Base-by-base conservation (phyloP, 257 asterid genomes). In the Leonotis leonurus region DNA sequence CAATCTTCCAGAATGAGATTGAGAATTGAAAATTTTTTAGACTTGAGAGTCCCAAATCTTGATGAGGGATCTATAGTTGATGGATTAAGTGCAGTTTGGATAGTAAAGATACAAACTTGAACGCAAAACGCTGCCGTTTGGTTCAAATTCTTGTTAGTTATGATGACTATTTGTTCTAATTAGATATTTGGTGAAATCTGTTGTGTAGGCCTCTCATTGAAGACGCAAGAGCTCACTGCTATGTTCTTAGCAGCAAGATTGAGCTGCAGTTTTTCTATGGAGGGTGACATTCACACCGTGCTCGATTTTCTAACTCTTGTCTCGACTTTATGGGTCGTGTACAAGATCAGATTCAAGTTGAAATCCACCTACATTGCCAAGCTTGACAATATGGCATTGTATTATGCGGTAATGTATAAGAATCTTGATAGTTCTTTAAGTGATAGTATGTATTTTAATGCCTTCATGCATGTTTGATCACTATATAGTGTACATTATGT, bases 151-250 rank as follows among this genome's bases (percentile, higher is more conserved):
- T 25, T 0, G 17, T 25, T 12, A 1, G 6, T 13, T 51, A 26
- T 24, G 8, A 26, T 51, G 5, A 17, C 5, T 1, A 4, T 44
- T 1, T 5, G 21, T 11, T 36, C 44, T 62, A 12, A 4, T n/a
- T n/a, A n/a, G n/a, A n/a, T 41, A 32, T 3, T 64, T 77, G 80
- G 82, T 64, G 9, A 37, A 12, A 16, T 54, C 21, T 32, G 16
- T 6, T 56, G 10, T 10, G 9, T 48, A 92, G 99, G 99, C 17
- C 87, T 92, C 45, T 92, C 99, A 33, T 63, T 92, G 79, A 92
- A 78, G 89, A 56, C 89, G 61, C 99, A 92, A 70, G 99, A 85
- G 77, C 95, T 92, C 46, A 92, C 99, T 18, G 90, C 96, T 11
- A 75, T 80, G 20, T 92, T 89, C 68, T 62, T 92, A 59, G 85